A percentile compares a stretch with the other conserved stretches of the same genome.
phyloP scores from a whole-genome alignment of 176 grass and related monocot species.

The Eragrostis curvula region DNA sequence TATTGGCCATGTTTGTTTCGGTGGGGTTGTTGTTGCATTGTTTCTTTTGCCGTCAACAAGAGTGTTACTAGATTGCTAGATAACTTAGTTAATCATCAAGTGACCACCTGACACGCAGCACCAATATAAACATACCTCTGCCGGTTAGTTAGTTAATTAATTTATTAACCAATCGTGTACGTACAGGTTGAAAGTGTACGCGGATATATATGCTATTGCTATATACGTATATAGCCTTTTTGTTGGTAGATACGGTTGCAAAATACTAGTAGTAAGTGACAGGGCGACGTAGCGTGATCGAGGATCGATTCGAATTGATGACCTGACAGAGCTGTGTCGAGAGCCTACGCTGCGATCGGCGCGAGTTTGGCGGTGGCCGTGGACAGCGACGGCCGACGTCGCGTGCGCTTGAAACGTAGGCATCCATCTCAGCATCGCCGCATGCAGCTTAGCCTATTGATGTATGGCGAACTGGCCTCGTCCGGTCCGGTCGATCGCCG shows the following conservation, averaged over 20 bases:
- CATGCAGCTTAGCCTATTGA: background rate
- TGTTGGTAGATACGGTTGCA: no score
- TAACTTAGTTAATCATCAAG: conserved; percentile 30
- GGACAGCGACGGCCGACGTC: background rate
- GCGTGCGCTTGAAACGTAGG: background rate
- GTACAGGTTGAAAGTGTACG: no score
- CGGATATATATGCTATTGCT: no score
- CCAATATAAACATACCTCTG: background rate
- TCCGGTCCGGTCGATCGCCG: background rate
- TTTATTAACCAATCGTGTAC: background rate
- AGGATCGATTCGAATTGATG: no score
- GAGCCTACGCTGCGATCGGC: conserved; percentile 5
- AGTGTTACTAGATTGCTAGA: conserved; percentile 40
- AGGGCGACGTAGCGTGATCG: no score
- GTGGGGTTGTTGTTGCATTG: background rate
- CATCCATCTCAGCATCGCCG: no score
- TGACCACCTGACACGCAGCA: conserved; percentile 14
- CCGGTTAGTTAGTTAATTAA: background rate
- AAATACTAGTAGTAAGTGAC: no score
- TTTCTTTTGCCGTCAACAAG: no score
- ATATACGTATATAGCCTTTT: no score
- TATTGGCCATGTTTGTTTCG: no score
- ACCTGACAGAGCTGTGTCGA: background rate
- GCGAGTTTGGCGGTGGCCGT: conserved; percentile 29
- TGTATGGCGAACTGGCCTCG: background rate